Conservation (phyloP, 2,329 filamentous ascomycete genomes). For the Fusarium scirpi region DNA sequence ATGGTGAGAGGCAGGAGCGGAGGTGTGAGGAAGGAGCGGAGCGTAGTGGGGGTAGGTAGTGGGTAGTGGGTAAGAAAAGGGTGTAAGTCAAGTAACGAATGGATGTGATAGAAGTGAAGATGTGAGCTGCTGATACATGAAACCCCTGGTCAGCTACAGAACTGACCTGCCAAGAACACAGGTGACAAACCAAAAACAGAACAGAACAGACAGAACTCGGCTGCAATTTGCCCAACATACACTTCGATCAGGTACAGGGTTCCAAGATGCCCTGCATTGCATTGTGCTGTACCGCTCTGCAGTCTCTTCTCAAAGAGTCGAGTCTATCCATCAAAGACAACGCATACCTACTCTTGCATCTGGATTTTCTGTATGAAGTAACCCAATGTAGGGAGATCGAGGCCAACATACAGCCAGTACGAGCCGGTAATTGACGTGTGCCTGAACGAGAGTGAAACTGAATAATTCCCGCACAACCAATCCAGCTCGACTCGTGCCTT, state of each 20-base stretch:
- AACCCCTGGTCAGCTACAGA: constrained; percentile 27
- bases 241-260: constrained; percentile 23
- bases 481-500: constrained; percentile 39
- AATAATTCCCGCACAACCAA: constrained; percentile 39
- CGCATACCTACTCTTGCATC: constrained; percentile 2
- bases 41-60: constrained; percentile 10
- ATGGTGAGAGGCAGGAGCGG: constrained; percentile 32
- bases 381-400: constrained; percentile 25
- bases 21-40: constrained; percentile 21
- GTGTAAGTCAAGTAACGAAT: constrained; percentile 7
- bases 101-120: constrained; percentile 1
- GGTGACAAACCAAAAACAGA: constrained; percentile 6
- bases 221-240: not conserved
- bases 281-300: constrained; percentile 16
- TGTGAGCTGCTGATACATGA: constrained; percentile 34
- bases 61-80: constrained; percentile 1
- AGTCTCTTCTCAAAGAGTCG: constrained; percentile 11
- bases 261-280: constrained; percentile 26
- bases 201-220: constrained; percentile 2
- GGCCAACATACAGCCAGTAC: constrained; percentile 10
- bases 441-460: constrained; percentile 16
- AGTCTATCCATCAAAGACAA: not conserved
- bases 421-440: not conserved
- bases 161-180: constrained; percentile 13
- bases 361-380: not conserved